A percentile compares a stretch with the other conserved stretches of the same genome.
Conservation (phyloP, 2,329 filamentous ascomycete species). For the Microdochium trichocladiopsis region DNA sequence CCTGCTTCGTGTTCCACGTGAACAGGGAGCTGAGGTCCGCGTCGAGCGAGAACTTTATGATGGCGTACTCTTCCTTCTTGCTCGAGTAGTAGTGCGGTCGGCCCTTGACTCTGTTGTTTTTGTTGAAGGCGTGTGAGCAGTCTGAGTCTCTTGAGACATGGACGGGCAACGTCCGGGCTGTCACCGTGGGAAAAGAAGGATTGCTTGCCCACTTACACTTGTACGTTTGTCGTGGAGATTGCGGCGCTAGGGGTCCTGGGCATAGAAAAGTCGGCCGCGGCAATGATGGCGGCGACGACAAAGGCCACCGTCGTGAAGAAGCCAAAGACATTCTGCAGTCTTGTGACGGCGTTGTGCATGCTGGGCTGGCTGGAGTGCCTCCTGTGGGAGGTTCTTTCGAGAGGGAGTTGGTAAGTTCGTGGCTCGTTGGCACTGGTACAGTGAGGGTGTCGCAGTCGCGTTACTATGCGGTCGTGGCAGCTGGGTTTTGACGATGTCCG, state of each 20-base stretch:
- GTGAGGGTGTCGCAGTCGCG: no score
- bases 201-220: constrained; percentile 71
- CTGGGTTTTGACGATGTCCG: no score
- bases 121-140: no score
- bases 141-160: no score
- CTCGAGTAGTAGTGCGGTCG: constrained; percentile 92
- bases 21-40: constrained; percentile 88
- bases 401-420: not conserved
- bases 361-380: constrained; percentile 18
- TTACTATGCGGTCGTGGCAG: no score
- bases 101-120: constrained; percentile 62
- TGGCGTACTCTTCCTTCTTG: constrained; percentile 92
- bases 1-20: constrained; percentile 98
- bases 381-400: not conserved
- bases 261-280: constrained; percentile 66
- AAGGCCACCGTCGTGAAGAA: constrained; percentile 97
- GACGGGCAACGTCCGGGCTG: no score
- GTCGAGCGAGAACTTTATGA: constrained; percentile 88
- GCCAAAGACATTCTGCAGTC: constrained; percentile 87
- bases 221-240: constrained; percentile 66
- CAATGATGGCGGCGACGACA: constrained; percentile 70
- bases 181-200: constrained; percentile 1
- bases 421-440: not conserved
- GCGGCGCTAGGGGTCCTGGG: constrained; percentile 61
- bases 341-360: constrained; percentile 85